These are phyloP conservation scores for Cronartium quercuum DNA, from an alignment of 1,284 basidiomycete genomes.

Conservation along the genomic window DNA sequence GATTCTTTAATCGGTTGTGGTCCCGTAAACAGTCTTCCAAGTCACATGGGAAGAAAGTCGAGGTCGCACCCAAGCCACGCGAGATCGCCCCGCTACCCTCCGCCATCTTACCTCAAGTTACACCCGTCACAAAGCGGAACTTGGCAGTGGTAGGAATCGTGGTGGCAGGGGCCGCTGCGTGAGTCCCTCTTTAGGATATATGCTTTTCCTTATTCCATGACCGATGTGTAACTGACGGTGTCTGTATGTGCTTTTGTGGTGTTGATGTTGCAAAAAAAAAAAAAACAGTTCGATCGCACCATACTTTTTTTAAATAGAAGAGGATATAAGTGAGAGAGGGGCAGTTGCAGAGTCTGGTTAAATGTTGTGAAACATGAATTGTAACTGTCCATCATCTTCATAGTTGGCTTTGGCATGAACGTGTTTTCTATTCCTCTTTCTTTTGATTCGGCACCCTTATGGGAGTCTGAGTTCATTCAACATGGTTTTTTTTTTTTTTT, in stretches of 20 bases:
- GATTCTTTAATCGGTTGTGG: neutral
- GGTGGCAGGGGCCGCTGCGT: slow-evolving; percentile 33
- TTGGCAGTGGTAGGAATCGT: slow-evolving; percentile 24
- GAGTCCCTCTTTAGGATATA: neutral
- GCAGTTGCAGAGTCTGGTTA: too few relatives aligned
- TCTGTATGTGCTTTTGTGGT: neutral
- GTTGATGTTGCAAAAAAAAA: too few relatives aligned
- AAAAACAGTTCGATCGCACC: neutral
- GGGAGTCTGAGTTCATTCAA: too few relatives aligned
- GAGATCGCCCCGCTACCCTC: neutral
- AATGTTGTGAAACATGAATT: too few relatives aligned
- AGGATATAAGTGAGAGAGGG: too few relatives aligned
- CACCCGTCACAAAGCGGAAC: slow-evolving; percentile 13
- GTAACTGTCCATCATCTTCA: too few relatives aligned
- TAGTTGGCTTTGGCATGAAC: too few relatives aligned
- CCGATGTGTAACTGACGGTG: neutral
- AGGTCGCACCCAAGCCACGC: neutral
- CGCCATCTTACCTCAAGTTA: neutral
- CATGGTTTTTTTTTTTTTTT: too few relatives aligned
- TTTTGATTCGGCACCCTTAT: too few relatives aligned
- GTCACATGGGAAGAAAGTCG: neutral
- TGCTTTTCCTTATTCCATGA: neutral
- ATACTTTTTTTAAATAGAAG: neutral
- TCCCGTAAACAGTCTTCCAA: neutral
- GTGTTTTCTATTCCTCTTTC: too few relatives aligned